These are phyloP conservation scores for Solanum arcanum DNA, from an alignment of 257 asterid species.

Conservation along the genomic window DNA sequence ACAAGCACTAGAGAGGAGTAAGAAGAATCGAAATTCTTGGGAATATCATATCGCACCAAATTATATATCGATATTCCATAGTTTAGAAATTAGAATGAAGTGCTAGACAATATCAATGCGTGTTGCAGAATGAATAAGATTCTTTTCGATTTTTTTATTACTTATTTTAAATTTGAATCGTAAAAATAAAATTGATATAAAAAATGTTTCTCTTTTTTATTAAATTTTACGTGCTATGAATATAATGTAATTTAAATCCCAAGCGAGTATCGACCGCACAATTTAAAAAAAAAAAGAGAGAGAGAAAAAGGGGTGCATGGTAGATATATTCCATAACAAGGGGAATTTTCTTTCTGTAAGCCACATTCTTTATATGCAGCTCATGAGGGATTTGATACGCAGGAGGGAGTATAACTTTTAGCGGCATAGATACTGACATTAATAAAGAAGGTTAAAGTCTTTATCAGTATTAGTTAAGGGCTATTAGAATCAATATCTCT, in stretches of 20 bases:
- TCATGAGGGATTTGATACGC: not conserved
- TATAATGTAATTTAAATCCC: not conserved
- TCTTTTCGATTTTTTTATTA: not conserved
- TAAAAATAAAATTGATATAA: not conserved
- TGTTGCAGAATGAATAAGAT: not conserved
- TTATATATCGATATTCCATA: conserved; percentile 9
- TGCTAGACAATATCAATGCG: not conserved
- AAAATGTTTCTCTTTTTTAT: not conserved
- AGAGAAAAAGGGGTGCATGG: not conserved
- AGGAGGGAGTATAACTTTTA: not conserved
- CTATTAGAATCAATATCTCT: too few species aligned
- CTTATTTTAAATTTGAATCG: not conserved
- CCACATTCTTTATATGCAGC: not conserved
- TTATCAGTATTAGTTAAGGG: too few species aligned
- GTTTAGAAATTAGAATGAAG: conserved; percentile 7
- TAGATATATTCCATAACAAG: conserved; percentile 6
- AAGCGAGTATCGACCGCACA: not conserved
- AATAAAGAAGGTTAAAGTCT: too few species aligned
- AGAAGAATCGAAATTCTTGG: not conserved
- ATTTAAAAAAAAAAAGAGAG: too few species aligned
- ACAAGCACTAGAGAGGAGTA: conserved; percentile 12
- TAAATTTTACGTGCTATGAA: not conserved
- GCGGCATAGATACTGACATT: too few species aligned
- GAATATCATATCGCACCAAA: conserved; percentile 13
- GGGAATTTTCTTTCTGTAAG: conserved; percentile 11